A percentile compares a stretch with the other conserved stretches of the same genome.
phyloP scores from a whole-genome alignment of 345 rosid genomes.

The Physaria fendleri region DNA sequence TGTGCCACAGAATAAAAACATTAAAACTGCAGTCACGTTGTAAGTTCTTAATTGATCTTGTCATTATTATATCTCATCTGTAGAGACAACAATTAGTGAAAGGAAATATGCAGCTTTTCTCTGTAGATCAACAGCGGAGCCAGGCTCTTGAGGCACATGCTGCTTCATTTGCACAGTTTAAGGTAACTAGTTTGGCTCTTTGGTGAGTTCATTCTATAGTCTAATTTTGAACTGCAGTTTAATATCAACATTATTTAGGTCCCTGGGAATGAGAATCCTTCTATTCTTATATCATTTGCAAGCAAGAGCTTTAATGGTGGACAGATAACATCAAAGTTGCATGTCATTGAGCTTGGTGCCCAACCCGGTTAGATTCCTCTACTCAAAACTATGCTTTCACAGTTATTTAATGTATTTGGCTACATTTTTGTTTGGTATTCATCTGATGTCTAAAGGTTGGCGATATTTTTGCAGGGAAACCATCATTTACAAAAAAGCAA shows the following conservation, averaged over 20 bases:
- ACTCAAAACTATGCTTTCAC: neutral
- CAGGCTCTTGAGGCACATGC: conserved; percentile 99
- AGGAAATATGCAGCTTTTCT: conserved; percentile 93
- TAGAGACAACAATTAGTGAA: conserved; percentile 88
- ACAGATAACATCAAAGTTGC: conserved; percentile 85
- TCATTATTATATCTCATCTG: conserved; percentile 3
- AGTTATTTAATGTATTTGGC: neutral
- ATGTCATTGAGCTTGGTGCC: conserved; percentile 95
- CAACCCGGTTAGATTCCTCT: conserved; percentile 61
- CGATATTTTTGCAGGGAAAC: conserved; percentile 54
- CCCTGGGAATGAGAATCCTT: conserved; percentile 97
- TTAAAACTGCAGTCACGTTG: neutral
- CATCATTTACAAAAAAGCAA: conserved; percentile 89
- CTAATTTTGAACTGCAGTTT: conserved; percentile 8
- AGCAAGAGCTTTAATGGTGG: conserved; percentile 86
- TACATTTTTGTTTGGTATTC: neutral
- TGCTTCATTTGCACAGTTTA: conserved; percentile 89
- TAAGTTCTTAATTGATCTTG: neutral
- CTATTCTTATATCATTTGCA: conserved; percentile 85
- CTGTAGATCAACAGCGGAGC: conserved; percentile 96
- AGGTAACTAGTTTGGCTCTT: conserved; percentile 36
- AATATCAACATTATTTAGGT: conserved; percentile 38
- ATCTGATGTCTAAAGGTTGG: conserved; percentile 1
- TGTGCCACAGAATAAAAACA: neutral
- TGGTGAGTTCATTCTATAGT: neutral